Base-by-base conservation (phyloP, 306 rosid genomes). In the Pyrus communis region DNA sequence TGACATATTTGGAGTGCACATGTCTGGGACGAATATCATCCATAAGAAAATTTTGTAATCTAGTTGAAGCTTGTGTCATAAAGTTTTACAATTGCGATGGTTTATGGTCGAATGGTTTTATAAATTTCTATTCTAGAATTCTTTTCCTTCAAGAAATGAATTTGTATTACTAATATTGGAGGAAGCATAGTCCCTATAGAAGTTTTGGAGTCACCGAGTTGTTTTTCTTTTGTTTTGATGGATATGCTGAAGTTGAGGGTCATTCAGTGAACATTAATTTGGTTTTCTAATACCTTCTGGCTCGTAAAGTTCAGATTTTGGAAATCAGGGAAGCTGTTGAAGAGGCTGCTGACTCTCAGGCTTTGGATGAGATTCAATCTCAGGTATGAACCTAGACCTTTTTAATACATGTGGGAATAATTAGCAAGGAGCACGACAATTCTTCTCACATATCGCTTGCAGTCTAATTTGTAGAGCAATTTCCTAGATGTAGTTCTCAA, bases 301-400 rank as follows among this genome's bases (percentile, higher is more conserved):
- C 69, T 49, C 52, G 78, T 70, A 74, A 69, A 74, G 74, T 61
- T 80, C 93, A 92, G 99, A 91, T 95, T 59, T 43, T 95, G 92
- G 99, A 95, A 89, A 88, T 92, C 85, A 85, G 98, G 87, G 97
- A 91, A 87, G 96, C 82, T 28, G 98, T 95, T 75, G 97, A 91
- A 85, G 99, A 95, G 74, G 96, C 99, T 67, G 72, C 79, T 66
- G 85, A 86, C 68, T 73, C 97, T 54, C 86, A 85, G 76, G 86
- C 84, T 58, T 85, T 95, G 80, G 82, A 86, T 80, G 75, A 55
- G 76, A 89, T 95, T 80, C 93, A 67, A 66, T 81, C 90, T 27
- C 84, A 85, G 99, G 99, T 92, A 83, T 67, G 55, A 55, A 18
- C 66, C 49, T 28, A 49, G 19, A 28, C 18, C 68, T 73, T 27